Evolutionary conservation across 139 green algal genomes (phyloP).

Genomic region (Haematococcus sp.): DNA sequence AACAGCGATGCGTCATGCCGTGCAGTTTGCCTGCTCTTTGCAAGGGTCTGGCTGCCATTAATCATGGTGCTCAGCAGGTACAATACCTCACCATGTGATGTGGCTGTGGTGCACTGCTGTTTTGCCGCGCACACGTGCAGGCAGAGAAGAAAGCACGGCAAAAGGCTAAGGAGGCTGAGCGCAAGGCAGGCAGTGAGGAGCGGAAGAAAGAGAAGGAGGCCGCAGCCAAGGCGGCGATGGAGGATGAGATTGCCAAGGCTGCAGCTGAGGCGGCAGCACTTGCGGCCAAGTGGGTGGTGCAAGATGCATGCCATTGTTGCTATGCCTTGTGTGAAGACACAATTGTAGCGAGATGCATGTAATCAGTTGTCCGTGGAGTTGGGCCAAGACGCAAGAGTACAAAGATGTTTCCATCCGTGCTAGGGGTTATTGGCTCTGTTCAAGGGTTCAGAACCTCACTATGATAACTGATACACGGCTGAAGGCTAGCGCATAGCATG

Average conservation of each 20-base stretch:
- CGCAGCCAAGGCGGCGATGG: conserved; percentile 36
- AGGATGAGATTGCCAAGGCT: conserved; percentile 59
- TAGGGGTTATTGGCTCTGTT: too few relatives aligned
- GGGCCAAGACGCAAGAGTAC: too few relatives aligned
- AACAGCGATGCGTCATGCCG: neutral
- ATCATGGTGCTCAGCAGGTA: too few relatives aligned
- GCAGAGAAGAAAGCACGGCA: conserved; percentile 66
- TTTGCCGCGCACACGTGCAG: too few relatives aligned
- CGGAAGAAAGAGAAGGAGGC: conserved; percentile 30
- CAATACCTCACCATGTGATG: too few relatives aligned
- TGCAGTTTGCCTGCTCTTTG: neutral
- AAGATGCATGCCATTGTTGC: neutral
- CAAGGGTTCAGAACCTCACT: too few relatives aligned
- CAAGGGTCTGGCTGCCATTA: neutral
- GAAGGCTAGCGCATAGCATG: too few relatives aligned
- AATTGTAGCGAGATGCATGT: too few relatives aligned
- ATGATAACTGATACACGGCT: too few relatives aligned
- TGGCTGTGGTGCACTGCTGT: too few relatives aligned
- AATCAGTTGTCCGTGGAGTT: too few relatives aligned
- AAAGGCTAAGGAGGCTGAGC: conserved; percentile 67
- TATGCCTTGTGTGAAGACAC: neutral
- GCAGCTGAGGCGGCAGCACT: conserved; percentile 52
- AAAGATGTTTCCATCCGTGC: too few relatives aligned
- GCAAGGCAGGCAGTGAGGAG: conserved; percentile 29
- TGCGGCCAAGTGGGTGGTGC: conserved; percentile 23